Evolutionary conservation across 345 rosid species (phyloP), one percentile per base, ranked within the genome.

Genomic region (Durio zibethinus): DNA sequence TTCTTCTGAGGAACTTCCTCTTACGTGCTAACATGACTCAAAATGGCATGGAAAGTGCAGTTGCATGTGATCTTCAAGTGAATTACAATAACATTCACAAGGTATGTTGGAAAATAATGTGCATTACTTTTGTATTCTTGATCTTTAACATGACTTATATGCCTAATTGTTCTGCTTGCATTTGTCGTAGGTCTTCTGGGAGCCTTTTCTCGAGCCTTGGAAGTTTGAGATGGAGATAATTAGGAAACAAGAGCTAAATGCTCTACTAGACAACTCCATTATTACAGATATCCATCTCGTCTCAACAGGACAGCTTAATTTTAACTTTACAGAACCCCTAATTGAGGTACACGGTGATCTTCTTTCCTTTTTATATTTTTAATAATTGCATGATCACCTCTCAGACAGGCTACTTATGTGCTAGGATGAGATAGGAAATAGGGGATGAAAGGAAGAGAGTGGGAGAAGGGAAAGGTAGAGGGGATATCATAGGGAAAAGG

Each of bases 191-290:
- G 98, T 94, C 67, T 81, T 86, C 69, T 91, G 95, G 97, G 97
- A 94, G 88, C 95, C 97, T 76, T 91, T 94, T 83, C 77, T 93
- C 9, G 97, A 94, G 88, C 97, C 95, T 47, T 94, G 98, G 97
- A 87, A 81, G 65, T 90, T 94, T 84, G 87, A 89, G 75, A 73
- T 91, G 27, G 78, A 79, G 63, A 35, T 91, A 72, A 83, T 77
- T 40, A 81, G 85, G 81, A 89, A 85, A 80, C 78, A 81, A 53
- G 92, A 87, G 84, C 77, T 73, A 50, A 93, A 83, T 75, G 76
- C 89, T 79, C 85, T 93, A 75, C 75, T 89, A 57, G 86, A 84
- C 82, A 80, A 83, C 77, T 83, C 90, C 70, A 62, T 86, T 21
- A 65, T 84, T 54, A 91, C 95, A 36, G 92, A 93, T 80, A 78